phyloP scores from a whole-genome alignment of 2,329 filamentous ascomycete species.

The Aspergillus pseudonomiae region DNA sequence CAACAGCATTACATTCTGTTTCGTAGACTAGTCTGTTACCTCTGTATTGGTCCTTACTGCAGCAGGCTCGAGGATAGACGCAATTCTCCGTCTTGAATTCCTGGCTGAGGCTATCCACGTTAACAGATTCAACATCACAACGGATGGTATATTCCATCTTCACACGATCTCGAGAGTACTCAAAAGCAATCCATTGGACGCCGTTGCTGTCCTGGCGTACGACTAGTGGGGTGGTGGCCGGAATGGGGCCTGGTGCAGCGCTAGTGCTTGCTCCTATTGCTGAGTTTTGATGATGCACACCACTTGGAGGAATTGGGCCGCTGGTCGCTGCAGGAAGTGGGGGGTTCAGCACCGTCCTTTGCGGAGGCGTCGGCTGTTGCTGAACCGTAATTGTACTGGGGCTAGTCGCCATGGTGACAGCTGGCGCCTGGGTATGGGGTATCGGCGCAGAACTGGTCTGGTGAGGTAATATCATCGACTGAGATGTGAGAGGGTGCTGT shows the following conservation, averaged over 20 bases:
- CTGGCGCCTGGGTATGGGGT: slow-evolving; percentile 42
- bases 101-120: slow-evolving; percentile 77
- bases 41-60: slow-evolving; percentile 91
- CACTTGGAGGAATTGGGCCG: slow-evolving; percentile 52
- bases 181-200: slow-evolving; percentile 98
- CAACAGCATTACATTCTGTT: slow-evolving; percentile 98
- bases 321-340: slow-evolving; percentile 52
- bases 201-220: slow-evolving; percentile 94
- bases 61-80: slow-evolving; percentile 94
- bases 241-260: slow-evolving; percentile 92
- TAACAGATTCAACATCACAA: slow-evolving; percentile 95
- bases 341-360: slow-evolving; percentile 40
- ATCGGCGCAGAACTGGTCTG: slow-evolving; percentile 24
- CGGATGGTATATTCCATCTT: slow-evolving; percentile 99
- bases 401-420: slow-evolving; percentile 64
- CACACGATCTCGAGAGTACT: slow-evolving; percentile 93
- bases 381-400: slow-evolving; percentile 52
- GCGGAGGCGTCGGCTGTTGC: slow-evolving; percentile 35
- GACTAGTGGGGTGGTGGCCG: slow-evolving; percentile 91
- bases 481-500: slow-evolving; percentile 59
- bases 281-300: slow-evolving; percentile 38
- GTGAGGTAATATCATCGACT: slow-evolving; percentile 57
- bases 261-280: slow-evolving; percentile 74
- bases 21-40: slow-evolving; percentile 96
- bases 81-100: slow-evolving; percentile 99